These are phyloP conservation scores for Wickerhamiella dianesei DNA, from an alignment of 805 yeast genomes.

Conservation along the genomic window DNA sequence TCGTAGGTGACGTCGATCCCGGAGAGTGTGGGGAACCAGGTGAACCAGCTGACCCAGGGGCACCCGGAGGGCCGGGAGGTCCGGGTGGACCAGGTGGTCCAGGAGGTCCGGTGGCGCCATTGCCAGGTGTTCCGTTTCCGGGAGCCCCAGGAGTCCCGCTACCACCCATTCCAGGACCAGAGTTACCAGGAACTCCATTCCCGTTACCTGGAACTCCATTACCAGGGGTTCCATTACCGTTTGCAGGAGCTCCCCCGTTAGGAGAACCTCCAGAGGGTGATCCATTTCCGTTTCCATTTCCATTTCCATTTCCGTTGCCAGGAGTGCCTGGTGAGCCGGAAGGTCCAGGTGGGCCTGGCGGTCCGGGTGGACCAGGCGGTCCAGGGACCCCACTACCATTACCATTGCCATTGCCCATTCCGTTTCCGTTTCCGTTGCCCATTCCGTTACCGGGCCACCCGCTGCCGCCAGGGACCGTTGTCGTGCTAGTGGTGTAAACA, in stretches of 20 bases:
- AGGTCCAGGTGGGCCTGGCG: no score
- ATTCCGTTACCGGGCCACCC: not conserved
- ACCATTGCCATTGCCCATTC: not conserved
- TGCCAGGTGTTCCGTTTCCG: not conserved
- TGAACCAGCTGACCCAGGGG: not conserved
- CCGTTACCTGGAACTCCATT: not conserved
- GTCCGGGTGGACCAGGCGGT: no score
- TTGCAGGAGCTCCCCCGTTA: not conserved
- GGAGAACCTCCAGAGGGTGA: not conserved
- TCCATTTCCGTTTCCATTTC: no score
- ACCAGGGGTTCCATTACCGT: not conserved
- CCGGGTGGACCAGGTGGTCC: not conserved
- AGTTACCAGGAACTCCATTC: not conserved
- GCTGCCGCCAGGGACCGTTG: not conserved
- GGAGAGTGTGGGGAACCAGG: not conserved
- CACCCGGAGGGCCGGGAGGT: not conserved
- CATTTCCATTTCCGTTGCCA: no score
- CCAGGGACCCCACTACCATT: slow-evolving; percentile 1
- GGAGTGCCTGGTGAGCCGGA: no score
- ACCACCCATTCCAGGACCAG: not conserved
- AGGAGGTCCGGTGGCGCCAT: not conserved
- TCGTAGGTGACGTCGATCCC: not conserved
- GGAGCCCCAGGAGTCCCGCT: not conserved
- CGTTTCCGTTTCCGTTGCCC: not conserved
- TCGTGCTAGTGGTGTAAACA: not conserved